Evolutionary conservation across 31 red algal species (phyloP).

Genomic region (Porphyra umbilicalis): DNA sequence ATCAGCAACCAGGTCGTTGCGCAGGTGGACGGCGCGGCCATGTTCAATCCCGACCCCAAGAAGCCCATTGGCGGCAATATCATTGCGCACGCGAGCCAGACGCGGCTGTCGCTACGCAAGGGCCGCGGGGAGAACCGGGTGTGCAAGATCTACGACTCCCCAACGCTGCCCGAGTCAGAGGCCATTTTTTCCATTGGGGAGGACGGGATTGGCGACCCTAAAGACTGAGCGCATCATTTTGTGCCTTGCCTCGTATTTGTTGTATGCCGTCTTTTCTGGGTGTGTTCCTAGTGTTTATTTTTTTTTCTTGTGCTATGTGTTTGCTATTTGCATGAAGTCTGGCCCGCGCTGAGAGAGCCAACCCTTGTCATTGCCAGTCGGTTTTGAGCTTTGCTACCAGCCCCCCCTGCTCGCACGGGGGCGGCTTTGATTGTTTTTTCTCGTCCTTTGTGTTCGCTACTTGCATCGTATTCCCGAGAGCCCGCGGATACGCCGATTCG

Average conservation of each 20-base stretch:
- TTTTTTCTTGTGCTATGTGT: neutral
- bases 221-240: constrained; percentile 37
- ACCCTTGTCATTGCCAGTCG: too few species aligned
- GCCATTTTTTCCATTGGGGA: constrained; percentile 84
- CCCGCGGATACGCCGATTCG: too few species aligned
- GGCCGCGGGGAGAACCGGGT: constrained; percentile 87
- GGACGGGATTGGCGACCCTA: constrained; percentile 85
- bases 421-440: too few species aligned
- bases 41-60: constrained; percentile 90
- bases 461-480: too few species aligned
- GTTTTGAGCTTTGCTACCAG: too few species aligned
- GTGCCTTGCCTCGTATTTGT: too few species aligned
- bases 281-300: too few species aligned
- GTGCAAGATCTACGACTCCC: constrained; percentile 94
- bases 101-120: constrained; percentile 82
- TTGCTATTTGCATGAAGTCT: neutral
- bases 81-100: constrained; percentile 95
- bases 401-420: too few species aligned
- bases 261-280: neutral
- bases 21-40: constrained; percentile 89
- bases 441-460: too few species aligned
- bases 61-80: constrained; percentile 98
- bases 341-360: too few species aligned
- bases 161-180: constrained; percentile 89
- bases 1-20: constrained; percentile 99